Conservation (phyloP, 163 green algal genomes). For the Coccomyxa subellipsoidea region DNA sequence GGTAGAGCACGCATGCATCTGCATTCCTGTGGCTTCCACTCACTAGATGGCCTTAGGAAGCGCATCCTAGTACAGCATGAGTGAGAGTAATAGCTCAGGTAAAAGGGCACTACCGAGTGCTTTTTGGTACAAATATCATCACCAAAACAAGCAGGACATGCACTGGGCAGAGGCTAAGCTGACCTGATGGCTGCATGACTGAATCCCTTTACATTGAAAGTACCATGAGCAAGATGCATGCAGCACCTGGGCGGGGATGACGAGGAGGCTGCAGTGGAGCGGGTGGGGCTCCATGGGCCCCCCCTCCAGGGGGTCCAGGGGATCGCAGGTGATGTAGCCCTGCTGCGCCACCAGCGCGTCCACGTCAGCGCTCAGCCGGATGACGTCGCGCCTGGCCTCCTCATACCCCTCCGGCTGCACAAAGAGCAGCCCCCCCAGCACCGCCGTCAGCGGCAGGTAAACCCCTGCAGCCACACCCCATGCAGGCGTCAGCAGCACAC, state of each 20-base stretch:
- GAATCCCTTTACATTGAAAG: too few relatives aligned
- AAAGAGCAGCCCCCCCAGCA: slow-evolving; percentile 69
- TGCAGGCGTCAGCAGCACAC: background rate
- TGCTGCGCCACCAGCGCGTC: slow-evolving; percentile 30
- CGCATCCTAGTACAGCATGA: too few relatives aligned
- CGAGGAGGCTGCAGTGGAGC: slow-evolving; percentile 26
- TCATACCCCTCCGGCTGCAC: slow-evolving; percentile 53
- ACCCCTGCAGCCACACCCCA: slow-evolving; percentile 33
- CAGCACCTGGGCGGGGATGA: slow-evolving; percentile 30
- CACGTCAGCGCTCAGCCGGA: slow-evolving; percentile 57
- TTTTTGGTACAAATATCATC: too few relatives aligned
- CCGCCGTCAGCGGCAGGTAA: slow-evolving; percentile 73
- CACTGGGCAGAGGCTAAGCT: too few relatives aligned
- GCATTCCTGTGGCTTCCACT: too few relatives aligned
- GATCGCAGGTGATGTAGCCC: slow-evolving; percentile 66
- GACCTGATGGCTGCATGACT: too few relatives aligned
- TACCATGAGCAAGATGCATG: background rate
- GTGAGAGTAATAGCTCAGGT: too few relatives aligned
- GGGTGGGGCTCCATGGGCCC: background rate
- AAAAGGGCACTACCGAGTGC: too few relatives aligned
- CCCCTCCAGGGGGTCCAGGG: slow-evolving; percentile 1
- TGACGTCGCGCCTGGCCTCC: slow-evolving; percentile 66
- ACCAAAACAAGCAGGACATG: too few relatives aligned
- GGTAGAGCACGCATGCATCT: too few relatives aligned
- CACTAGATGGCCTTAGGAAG: too few relatives aligned